phyloP scores from a whole-genome alignment of 2,329 filamentous ascomycete genomes.

The Juglanconis oblonga region DNA sequence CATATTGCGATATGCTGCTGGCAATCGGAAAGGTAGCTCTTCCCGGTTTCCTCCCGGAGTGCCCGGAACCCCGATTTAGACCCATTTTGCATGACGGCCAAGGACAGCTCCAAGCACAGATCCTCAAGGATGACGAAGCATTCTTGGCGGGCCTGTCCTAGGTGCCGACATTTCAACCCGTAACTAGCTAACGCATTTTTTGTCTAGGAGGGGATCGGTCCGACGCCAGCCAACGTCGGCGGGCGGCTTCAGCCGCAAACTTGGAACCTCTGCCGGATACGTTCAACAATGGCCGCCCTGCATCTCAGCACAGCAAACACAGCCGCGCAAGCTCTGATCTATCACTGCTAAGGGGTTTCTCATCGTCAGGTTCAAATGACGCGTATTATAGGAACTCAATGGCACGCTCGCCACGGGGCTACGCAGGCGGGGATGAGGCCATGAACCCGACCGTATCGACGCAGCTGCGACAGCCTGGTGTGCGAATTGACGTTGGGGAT shows the following conservation, averaged over 20 bases:
- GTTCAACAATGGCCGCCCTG: constrained; percentile 45
- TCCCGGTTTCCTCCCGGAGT: background rate
- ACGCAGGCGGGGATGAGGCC: constrained; percentile 41
- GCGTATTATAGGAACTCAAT: constrained; percentile 38
- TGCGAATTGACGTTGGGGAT: constrained; percentile 48
- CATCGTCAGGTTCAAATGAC: constrained; percentile 42
- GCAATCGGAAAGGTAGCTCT: constrained; percentile 60
- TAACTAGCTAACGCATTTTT: background rate
- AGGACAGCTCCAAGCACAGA: background rate
- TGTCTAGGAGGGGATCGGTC: constrained; percentile 12
- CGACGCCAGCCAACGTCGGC: constrained; percentile 23
- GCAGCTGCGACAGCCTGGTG: constrained; percentile 50
- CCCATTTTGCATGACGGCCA: background rate
- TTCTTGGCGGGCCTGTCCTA: background rate
- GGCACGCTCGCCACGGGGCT: constrained; percentile 48
- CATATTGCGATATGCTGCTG: constrained; percentile 70
- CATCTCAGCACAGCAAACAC: constrained; percentile 63
- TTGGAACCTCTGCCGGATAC: constrained; percentile 52
- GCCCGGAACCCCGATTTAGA: constrained; percentile 8
- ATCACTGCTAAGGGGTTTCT: constrained; percentile 54
- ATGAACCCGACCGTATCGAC: constrained; percentile 43
- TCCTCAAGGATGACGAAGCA: constrained; percentile 3
- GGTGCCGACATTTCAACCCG: background rate
- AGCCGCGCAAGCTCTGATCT: constrained; percentile 71
- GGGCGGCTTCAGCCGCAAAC: constrained; percentile 61